phyloP scores from a whole-genome alignment of 202 grass and related monocot species.

The Zoysia matrella region DNA sequence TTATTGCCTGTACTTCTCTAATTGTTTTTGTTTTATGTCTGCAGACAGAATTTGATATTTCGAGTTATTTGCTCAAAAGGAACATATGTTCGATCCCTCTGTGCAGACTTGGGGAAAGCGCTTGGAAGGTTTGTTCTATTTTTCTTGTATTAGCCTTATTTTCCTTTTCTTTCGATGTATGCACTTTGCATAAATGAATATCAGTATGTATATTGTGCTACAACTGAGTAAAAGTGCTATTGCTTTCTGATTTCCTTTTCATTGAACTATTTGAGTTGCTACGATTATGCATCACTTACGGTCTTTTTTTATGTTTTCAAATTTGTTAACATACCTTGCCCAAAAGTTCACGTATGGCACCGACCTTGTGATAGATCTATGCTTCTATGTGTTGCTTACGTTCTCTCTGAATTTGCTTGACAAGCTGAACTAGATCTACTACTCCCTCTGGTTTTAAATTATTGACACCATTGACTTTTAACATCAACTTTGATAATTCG shows the following conservation, averaged over 20 bases:
- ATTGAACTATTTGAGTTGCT: background rate
- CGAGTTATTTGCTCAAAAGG: slow-evolving; percentile 95
- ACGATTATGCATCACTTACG: background rate
- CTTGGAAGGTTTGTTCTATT: slow-evolving; percentile 67
- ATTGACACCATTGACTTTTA: no score
- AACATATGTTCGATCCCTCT: slow-evolving; percentile 97
- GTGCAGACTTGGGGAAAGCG: slow-evolving; percentile 94
- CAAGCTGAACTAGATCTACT: background rate
- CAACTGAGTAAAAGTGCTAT: slow-evolving; percentile 19
- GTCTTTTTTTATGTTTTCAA: background rate
- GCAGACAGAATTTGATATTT: slow-evolving; percentile 96
- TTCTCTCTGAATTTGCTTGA: background rate
- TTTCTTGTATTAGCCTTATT: slow-evolving; percentile 25
- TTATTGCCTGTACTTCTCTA: background rate
- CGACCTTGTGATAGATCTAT: background rate
- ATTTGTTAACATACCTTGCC: background rate
- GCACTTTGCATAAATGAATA: background rate
- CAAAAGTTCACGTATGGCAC: background rate
- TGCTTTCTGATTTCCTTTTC: slow-evolving; percentile 11
- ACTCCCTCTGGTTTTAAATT: background rate
- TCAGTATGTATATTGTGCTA: background rate
- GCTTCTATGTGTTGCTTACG: background rate
- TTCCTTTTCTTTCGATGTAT: slow-evolving; percentile 6
- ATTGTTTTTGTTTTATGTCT: slow-evolving; percentile 30
- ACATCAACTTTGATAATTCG: no score